Conservation (phyloP, 2,329 filamentous ascomycete species). For the Xylaria sp. region DNA sequence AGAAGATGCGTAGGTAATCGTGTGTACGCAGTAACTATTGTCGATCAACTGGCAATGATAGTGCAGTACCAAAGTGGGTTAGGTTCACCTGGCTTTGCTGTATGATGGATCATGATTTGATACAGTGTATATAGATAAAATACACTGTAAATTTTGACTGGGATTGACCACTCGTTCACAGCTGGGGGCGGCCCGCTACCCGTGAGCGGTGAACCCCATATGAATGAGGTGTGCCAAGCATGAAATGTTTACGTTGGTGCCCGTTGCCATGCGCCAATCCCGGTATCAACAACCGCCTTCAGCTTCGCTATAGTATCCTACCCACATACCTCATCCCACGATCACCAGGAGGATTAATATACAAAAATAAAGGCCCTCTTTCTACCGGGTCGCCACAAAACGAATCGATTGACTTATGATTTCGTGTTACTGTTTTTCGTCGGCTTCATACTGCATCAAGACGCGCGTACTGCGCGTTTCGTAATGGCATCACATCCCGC, state of each 20-base stretch:
- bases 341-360: neutral
- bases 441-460: constrained; percentile 10
- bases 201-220: neutral
- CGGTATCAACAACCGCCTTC: constrained; percentile 41
- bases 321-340: constrained; percentile 11
- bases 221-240: constrained; percentile 37
- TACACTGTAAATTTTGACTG: too few relatives aligned
- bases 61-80: neutral
- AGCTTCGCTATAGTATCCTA: neutral
- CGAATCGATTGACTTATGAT: neutral
- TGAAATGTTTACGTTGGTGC: constrained; percentile 36
- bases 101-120: too few relatives aligned
- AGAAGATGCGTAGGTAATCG: constrained; percentile 2
- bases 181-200: too few relatives aligned
- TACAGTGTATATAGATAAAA: neutral
- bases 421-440: neutral
- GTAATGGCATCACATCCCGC: constrained; percentile 41
- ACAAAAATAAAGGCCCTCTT: neutral
- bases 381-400: neutral
- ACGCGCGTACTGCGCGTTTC: constrained; percentile 34
- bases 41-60: constrained; percentile 7
- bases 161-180: too few relatives aligned
- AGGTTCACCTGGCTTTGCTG: too few relatives aligned
- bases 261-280: constrained; percentile 42
- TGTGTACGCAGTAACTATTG: too few relatives aligned